Conservation (phyloP, 2,329 filamentous ascomycete species). For the Pseudonectria foliicola region DNA sequence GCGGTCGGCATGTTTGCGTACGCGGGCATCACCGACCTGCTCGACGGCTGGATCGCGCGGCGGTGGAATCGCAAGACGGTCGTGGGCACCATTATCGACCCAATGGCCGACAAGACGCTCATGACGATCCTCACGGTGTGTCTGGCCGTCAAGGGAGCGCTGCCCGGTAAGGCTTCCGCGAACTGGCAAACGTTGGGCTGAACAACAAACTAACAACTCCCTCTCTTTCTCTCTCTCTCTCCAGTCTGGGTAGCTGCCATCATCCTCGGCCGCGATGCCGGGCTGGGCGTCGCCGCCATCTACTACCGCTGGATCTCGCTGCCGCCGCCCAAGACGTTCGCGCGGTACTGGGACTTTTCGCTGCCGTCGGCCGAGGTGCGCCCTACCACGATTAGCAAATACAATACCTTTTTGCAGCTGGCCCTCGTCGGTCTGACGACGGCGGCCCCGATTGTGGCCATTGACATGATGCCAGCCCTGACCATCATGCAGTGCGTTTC, state of each 20-base stretch:
- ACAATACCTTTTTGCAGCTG: slow-evolving; percentile 90
- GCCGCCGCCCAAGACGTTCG: slow-evolving; percentile 86
- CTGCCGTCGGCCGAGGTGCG: slow-evolving; percentile 80
- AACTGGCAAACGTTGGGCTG: too few relatives aligned
- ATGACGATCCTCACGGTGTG: slow-evolving; percentile 92
- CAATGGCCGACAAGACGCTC: slow-evolving; percentile 92
- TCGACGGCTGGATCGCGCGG: slow-evolving; percentile 91
- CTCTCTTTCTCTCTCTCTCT: not conserved
- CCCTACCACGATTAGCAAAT: slow-evolving; percentile 78
- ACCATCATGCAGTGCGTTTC: slow-evolving; percentile 55
- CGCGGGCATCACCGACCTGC: slow-evolving; percentile 81
- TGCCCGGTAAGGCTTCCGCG: slow-evolving; percentile 61
- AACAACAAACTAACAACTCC: too few relatives aligned
- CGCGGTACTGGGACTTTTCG: slow-evolving; percentile 94
- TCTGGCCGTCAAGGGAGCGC: slow-evolving; percentile 70
- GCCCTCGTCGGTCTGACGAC: slow-evolving; percentile 80
- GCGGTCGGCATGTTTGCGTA: slow-evolving; percentile 86
- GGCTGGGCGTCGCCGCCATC: slow-evolving; percentile 75
- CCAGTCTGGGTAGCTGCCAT: slow-evolving; percentile 80
- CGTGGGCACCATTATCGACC: slow-evolving; percentile 88
- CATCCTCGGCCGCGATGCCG: slow-evolving; percentile 82
- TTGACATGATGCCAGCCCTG: slow-evolving; percentile 48
- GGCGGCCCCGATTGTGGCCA: slow-evolving; percentile 66
- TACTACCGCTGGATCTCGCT: slow-evolving; percentile 96
- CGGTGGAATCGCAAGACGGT: slow-evolving; percentile 85